These are phyloP conservation scores for Croton setiger DNA, from an alignment of 441 rosid genomes.

Conservation along the genomic window DNA sequence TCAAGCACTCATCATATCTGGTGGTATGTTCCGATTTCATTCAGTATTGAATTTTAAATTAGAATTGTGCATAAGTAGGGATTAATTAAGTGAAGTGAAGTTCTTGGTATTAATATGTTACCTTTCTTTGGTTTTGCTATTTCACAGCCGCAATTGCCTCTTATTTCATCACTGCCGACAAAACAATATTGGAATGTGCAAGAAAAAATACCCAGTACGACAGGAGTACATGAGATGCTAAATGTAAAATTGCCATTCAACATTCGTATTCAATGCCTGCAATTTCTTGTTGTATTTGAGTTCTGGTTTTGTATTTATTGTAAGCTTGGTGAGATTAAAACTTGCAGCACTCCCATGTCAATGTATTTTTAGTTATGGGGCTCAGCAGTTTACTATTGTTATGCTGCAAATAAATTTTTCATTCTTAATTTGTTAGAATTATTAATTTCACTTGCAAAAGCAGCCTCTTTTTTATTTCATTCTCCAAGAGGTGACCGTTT, in stretches of 20 bases:
- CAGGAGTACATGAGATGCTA: conserved; percentile 29
- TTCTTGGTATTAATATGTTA: neutral
- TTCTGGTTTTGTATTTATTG: neutral
- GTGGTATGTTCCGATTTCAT: conserved; percentile 36
- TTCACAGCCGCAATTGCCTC: conserved; percentile 55
- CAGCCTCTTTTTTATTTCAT: too few relatives aligned
- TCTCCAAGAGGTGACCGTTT: too few relatives aligned
- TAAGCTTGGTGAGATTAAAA: neutral
- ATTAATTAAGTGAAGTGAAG: too few relatives aligned
- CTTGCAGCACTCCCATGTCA: neutral
- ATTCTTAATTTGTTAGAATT: neutral
- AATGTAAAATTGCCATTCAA: too few relatives aligned
- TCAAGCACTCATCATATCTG: conserved; percentile 70
- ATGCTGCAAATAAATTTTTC: neutral
- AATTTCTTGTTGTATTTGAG: neutral
- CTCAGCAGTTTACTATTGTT: neutral
- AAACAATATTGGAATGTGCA: conserved; percentile 57
- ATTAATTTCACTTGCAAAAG: too few relatives aligned
- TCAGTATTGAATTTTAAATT: too few relatives aligned
- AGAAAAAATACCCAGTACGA: conserved; percentile 46
- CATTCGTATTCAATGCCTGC: too few relatives aligned
- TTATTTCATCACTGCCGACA: conserved; percentile 63
- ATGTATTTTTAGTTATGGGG: neutral
- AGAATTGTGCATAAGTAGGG: neutral
- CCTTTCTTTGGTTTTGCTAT: neutral